A percentile compares a stretch with the other conserved stretches of the same genome.
phyloP scores from a whole-genome alignment of 2,329 filamentous ascomycete genomes.

The Curvularia lunata region DNA sequence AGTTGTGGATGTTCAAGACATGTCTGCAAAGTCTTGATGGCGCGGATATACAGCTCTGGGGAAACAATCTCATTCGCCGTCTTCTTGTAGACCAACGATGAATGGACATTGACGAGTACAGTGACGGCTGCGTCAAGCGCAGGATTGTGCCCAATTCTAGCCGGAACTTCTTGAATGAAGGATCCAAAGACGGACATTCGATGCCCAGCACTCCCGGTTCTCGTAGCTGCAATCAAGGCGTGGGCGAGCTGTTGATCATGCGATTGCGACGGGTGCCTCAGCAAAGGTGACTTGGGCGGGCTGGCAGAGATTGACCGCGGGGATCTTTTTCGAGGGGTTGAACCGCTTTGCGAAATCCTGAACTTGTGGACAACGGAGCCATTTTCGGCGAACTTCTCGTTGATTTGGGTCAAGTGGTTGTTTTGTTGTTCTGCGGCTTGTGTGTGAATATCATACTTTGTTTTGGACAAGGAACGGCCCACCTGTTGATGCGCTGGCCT shows the following conservation, averaged over 20 bases:
- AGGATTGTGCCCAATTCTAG: slow-evolving; percentile 40
- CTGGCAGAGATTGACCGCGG: slow-evolving; percentile 21
- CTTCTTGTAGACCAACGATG: slow-evolving; percentile 34
- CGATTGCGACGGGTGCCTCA: slow-evolving; percentile 34
- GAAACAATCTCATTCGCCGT: slow-evolving; percentile 32
- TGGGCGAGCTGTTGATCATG: slow-evolving; percentile 37
- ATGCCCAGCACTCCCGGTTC: slow-evolving; percentile 37
- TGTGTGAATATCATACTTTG: slow-evolving; percentile 4
- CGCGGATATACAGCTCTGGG: slow-evolving; percentile 38
- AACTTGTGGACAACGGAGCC: slow-evolving; percentile 41
- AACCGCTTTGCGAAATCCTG: slow-evolving; percentile 27
- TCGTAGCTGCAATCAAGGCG: slow-evolving; percentile 35
- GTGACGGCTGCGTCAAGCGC: slow-evolving; percentile 43
- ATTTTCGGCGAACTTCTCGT: slow-evolving; percentile 34
- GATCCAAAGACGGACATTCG: slow-evolving; percentile 41
- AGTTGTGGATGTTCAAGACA: slow-evolving; percentile 38
- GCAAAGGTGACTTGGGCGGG: slow-evolving; percentile 25
- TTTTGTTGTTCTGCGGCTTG: slow-evolving; percentile 18
- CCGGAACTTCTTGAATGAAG: slow-evolving; percentile 41
- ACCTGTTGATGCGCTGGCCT: slow-evolving; percentile 8
- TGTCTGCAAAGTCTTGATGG: slow-evolving; percentile 38
- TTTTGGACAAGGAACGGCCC: background rate
- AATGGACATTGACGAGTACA: slow-evolving; percentile 39
- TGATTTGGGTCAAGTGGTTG: slow-evolving; percentile 31
- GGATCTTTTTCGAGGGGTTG: slow-evolving; percentile 11